These are phyloP conservation scores for Coemansia guatemalensis DNA, from an alignment of 192 early-diverging fungal genomes.

Conservation along the genomic window DNA sequence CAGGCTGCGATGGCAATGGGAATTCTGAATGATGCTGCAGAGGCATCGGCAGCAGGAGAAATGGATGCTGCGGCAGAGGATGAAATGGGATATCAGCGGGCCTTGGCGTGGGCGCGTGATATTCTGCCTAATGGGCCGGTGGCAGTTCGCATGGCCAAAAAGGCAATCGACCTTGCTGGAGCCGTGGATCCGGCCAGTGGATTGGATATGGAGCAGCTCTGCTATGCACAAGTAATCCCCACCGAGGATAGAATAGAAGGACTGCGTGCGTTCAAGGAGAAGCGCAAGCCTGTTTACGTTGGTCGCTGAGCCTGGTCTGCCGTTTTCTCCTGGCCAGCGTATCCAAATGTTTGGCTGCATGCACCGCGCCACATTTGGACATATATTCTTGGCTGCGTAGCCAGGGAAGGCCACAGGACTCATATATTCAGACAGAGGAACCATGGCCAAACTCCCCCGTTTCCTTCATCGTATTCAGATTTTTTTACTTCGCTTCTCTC, in stretches of 20 bases:
- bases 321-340: too few species aligned
- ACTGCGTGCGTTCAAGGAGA: slow-evolving; percentile 73
- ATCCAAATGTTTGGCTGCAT: too few species aligned
- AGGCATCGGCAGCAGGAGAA: slow-evolving; percentile 28
- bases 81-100: slow-evolving; percentile 56
- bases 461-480: too few species aligned
- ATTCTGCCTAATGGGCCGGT: slow-evolving; percentile 84
- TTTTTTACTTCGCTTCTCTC: too few species aligned
- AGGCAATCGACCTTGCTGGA: slow-evolving; percentile 79
- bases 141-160: slow-evolving; percentile 88
- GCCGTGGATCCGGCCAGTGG: slow-evolving; percentile 82
- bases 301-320: slow-evolving; percentile 52
- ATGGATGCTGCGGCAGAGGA: too few species aligned
- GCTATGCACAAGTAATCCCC: slow-evolving; percentile 92
- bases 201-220: slow-evolving; percentile 88
- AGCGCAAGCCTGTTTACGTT: slow-evolving; percentile 80
- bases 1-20: slow-evolving; percentile 66
- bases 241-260: slow-evolving; percentile 94
- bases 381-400: too few species aligned
- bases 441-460: too few species aligned
- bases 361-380: too few species aligned
- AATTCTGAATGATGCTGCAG: slow-evolving; percentile 67
- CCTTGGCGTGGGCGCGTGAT: slow-evolving; percentile 72
- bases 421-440: too few species aligned
- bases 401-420: too few species aligned